Evolutionary conservation across 768 basidiomycete species (phyloP), one percentile per base, ranked within the genome.

Genomic region (Tylopilus cervinicoccineus): DNA sequence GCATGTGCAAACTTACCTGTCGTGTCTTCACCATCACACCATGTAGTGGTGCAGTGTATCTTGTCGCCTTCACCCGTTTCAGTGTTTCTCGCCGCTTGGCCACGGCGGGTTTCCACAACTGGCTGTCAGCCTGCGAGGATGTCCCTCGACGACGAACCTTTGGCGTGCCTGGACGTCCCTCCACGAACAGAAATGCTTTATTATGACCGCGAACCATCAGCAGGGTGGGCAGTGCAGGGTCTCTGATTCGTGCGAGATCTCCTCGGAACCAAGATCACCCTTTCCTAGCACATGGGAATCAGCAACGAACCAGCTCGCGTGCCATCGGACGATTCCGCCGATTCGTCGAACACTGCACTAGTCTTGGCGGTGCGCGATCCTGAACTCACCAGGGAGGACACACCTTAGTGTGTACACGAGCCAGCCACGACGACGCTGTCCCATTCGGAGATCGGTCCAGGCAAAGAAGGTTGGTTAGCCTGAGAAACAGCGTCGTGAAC

Each of bases 191-290:
- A 20, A 10, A 26, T 34, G 23, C 19, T 10, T 42, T 23, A n/a
- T 23, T 34, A 31, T n/a, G 16, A 28, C 44, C 31, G 33, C 40
- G 37, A 46, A 45, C 26, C 41, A 26, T 38, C 38, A n/a, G 13
- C 31, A n/a, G n/a, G n/a, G n/a, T n/a, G n/a, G n/a, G n/a, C n/a
- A n/a, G n/a, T n/a, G 19, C 14, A 38, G 42, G 32, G 36, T 28
- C 13, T n/a, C 34, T 38, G 29, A 19, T 11, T 31, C 42, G 45
- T 31, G 48, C 20, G 56, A 58, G 40, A 32, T 36, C 24, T 38
- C 12, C 17, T 37, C 26, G 33, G 24, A 19, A 10, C 33, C 38
- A 40, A 38, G 37, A 40, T 43, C 34, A 34, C 40, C 29, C 42
- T 19, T 17, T 12, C 24, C 12, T 28, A 22, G 17, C 13, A 11